These are phyloP conservation scores for Coemansia sp. DNA, from an alignment of 192 early-diverging fungal species.

Conservation along the genomic window DNA sequence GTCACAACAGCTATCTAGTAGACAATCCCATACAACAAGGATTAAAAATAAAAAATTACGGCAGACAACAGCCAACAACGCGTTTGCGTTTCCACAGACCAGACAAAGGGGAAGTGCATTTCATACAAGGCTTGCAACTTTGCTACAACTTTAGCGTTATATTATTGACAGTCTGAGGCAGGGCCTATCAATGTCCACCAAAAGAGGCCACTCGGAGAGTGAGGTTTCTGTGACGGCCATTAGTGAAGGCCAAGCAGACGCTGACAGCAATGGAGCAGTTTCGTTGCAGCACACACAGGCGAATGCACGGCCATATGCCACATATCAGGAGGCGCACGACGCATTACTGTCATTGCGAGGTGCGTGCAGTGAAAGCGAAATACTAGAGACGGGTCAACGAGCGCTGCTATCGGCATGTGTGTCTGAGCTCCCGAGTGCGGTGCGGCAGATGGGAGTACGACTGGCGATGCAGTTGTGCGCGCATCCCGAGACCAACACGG, in stretches of 20 bases:
- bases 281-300: neutral
- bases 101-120: too few species aligned
- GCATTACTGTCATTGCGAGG: constrained; percentile 21
- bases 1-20: too few species aligned
- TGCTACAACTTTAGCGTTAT: neutral
- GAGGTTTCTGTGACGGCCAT: neutral
- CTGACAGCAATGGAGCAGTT: neutral
- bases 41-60: too few species aligned
- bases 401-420: constrained; percentile 16
- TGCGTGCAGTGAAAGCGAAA: constrained; percentile 4
- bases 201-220: constrained; percentile 14
- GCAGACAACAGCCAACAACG: too few species aligned
- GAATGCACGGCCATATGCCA: constrained; percentile 17
- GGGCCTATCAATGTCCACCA: constrained; percentile 9
- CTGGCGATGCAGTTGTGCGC: constrained; percentile 30
- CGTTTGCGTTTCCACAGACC: too few species aligned
- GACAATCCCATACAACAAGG: too few species aligned
- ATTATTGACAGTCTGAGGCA: neutral
- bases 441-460: constrained; percentile 40
- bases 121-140: too few species aligned
- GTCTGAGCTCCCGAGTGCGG: constrained; percentile 3
- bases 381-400: constrained; percentile 9
- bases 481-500: constrained; percentile 32
- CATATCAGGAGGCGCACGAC: constrained; percentile 36
- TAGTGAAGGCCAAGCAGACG: neutral